phyloP scores from a whole-genome alignment of 2,329 filamentous ascomycete species.

The Emergomyces pasteurianus region DNA sequence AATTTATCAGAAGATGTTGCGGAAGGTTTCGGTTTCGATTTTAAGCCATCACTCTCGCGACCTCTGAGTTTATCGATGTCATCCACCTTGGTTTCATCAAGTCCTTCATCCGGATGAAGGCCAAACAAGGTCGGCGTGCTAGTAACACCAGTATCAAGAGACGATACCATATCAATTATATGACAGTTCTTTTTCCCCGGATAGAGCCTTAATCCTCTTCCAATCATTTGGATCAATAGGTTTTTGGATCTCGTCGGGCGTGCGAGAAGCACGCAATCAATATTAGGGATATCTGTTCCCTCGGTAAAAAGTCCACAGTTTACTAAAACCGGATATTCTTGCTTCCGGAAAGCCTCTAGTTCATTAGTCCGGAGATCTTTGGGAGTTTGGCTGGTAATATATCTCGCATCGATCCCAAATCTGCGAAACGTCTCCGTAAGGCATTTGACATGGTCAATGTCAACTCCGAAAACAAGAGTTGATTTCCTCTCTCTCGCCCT shows the following conservation, averaged over 20 bases:
- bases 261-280: conserved; percentile 83
- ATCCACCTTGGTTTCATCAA: conserved; percentile 53
- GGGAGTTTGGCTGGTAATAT: conserved; percentile 72
- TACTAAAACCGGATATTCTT: conserved; percentile 73
- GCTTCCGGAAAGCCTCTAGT: conserved; percentile 62
- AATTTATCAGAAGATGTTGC: conserved; percentile 20
- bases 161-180: conserved; percentile 90
- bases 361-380: conserved; percentile 55
- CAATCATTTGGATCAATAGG: conserved; percentile 93
- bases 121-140: conserved; percentile 89
- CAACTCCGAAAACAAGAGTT: conserved; percentile 88
- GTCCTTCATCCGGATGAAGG: conserved; percentile 67
- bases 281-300: conserved; percentile 93
- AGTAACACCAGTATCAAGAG: conserved; percentile 69
- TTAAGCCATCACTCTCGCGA: conserved; percentile 15
- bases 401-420: conserved; percentile 69
- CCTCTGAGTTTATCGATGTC: conserved; percentile 45
- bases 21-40: conserved; percentile 7
- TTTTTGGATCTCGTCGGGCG: conserved; percentile 88
- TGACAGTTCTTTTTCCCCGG: conserved; percentile 79
- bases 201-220: conserved; percentile 75
- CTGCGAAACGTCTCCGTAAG: conserved; percentile 65
- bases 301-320: conserved; percentile 97
- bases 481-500: conserved; percentile 64
- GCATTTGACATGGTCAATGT: conserved; percentile 65